Evolutionary conservation across 2,329 filamentous ascomycete species (phyloP).

Genomic region (Fusarium vanettenii): DNA sequence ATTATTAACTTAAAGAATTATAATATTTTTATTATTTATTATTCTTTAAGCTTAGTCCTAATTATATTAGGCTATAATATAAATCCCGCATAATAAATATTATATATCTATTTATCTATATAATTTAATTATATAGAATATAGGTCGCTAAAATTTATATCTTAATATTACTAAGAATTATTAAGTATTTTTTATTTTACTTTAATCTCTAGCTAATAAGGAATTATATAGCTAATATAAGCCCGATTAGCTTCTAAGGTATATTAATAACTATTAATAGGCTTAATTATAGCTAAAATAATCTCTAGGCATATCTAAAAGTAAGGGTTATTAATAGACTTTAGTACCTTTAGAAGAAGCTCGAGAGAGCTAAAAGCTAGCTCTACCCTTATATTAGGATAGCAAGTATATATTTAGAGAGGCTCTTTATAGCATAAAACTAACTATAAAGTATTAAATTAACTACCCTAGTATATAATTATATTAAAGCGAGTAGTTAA

Average conservation of each 20-base stretch:
- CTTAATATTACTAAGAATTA: not conserved
- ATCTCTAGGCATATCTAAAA: constrained; percentile 1
- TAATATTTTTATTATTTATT: not conserved
- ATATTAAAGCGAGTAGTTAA: too few relatives aligned
- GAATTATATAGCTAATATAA: not conserved
- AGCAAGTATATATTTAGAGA: too few relatives aligned
- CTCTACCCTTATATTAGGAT: too few relatives aligned
- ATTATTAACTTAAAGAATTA: too few relatives aligned
- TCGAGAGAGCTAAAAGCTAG: too few relatives aligned
- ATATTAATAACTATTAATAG: not conserved
- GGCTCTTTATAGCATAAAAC: too few relatives aligned
- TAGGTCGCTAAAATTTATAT: not conserved
- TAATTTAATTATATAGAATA: not conserved
- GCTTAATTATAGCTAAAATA: constrained; percentile 5
- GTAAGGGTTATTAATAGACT: not conserved
- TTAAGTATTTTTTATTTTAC: not conserved
- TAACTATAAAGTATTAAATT: too few relatives aligned
- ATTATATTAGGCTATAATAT: not conserved
- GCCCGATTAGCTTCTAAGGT: constrained; percentile 1
- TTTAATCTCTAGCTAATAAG: not conserved
- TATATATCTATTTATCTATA: not conserved
- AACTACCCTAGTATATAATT: too few relatives aligned
- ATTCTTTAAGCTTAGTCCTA: not conserved
- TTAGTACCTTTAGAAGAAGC: not conserved
- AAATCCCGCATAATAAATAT: not conserved